Base-by-base conservation (phyloP, 169 alveolate genomes). In the Plasmodium coatneyi region DNA sequence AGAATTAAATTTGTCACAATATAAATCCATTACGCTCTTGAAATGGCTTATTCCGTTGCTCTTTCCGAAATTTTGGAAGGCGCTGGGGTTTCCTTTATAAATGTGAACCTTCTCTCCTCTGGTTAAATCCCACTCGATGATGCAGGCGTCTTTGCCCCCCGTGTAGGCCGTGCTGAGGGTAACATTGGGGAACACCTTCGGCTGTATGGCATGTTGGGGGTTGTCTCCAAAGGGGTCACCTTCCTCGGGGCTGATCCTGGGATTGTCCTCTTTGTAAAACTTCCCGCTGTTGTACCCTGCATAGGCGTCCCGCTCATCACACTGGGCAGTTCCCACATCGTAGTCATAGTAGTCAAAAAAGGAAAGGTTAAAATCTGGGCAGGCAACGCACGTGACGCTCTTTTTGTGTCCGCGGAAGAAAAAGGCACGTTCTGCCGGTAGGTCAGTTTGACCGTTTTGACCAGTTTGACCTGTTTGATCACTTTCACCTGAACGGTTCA, bases 371-470 rank as follows among this genome's bases (percentile, higher is more conserved):
- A 39, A 86, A 76, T 86, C 93, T n/a, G 93, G 93, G 16, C 81
- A 86, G 1, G 93, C 86, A 34, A 86, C 93, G 70, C 86, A 74
- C 22, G 93, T 86, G 66, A 86, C 93, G 80, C 93, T 86, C 66
- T 86, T 86, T 54, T 86, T 86, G 70, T 86, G 93, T 28, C 93
- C 93, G 39, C 79, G 43, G 70, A 74, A 86, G 49, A 86, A 86
- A 10, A 86, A 39, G 7, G 80, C 86, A 74, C 76, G 22, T 49
- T 49, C 60, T 0, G 1, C 19, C 2, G 5, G 60, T 14, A 49
- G 60, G 60, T 49, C 7, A 49, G 60, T 72, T 52, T 86, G 71
- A 46, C 66, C 82, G 25, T 9, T 60, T 41, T 52, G 66, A 5
- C 16, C 19, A 7, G 36, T 30, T 19, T 49, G 60, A 30, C 56